Conservation (phyloP, 768 basidiomycete genomes). For the Termitomyces sp. region DNA sequence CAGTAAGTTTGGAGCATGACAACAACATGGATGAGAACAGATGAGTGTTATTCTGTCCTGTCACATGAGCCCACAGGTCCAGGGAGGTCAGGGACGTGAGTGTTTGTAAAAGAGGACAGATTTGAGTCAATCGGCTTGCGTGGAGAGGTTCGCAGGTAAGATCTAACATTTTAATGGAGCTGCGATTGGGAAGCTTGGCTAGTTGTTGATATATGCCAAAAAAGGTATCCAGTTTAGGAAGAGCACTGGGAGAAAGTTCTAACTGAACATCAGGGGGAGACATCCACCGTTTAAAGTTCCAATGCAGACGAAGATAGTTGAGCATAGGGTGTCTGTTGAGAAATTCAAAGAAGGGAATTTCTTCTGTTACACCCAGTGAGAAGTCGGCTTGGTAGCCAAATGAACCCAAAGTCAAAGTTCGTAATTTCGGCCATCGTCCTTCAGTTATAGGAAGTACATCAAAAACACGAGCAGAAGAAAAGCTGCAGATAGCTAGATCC, state of each 20-base stretch:
- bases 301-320: conserved; percentile 39
- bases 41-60: conserved; percentile 24
- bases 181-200: conserved; percentile 29
- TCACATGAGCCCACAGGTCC: conserved; percentile 44
- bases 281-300: conserved; percentile 49
- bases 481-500: conserved; percentile 45
- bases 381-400: conserved; percentile 47
- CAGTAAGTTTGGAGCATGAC: conserved; percentile 34
- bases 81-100: conserved; percentile 34
- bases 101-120: conserved; percentile 29
- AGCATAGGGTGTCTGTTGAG: conserved; percentile 32
- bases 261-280: conserved; percentile 35
- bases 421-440: conserved; percentile 35
- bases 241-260: conserved; percentile 21
- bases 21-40: conserved; percentile 32
- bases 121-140: conserved; percentile 25
- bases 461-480: conserved; percentile 42
- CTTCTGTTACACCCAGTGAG: conserved; percentile 29
- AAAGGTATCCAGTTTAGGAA: conserved; percentile 35
- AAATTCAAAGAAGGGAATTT: conserved; percentile 27
- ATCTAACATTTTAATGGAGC: conserved; percentile 35
- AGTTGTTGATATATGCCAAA: conserved; percentile 46
- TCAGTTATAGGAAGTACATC: conserved; percentile 35
- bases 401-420: conserved; percentile 41
- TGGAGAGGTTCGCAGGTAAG: conserved; percentile 47